These are phyloP conservation scores for Pleurotus sapidus DNA, from an alignment of 768 basidiomycete genomes.

Conservation along the genomic window DNA sequence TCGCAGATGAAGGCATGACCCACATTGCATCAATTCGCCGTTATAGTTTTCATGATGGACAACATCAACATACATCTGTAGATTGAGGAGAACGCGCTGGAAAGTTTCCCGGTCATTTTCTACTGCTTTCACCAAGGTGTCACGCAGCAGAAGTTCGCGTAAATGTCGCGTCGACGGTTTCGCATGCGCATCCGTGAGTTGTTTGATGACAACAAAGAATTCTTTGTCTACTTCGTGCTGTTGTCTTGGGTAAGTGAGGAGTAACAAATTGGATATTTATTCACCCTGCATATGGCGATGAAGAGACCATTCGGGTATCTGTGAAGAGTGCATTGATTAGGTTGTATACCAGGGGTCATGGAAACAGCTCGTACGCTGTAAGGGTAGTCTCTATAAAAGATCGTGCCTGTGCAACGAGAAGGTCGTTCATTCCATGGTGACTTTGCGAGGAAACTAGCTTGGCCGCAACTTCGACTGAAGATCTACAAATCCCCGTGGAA, in stretches of 20 bases:
- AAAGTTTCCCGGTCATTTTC: constrained; percentile 51
- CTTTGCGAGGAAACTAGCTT: constrained; percentile 45
- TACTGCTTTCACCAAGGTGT: constrained; percentile 43
- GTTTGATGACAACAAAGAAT: constrained; percentile 53
- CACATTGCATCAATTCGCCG: constrained; percentile 54
- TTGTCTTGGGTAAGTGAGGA: neutral
- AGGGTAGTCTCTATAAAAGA: constrained; percentile 52
- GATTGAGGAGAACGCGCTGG: constrained; percentile 54
- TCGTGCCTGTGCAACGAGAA: constrained; percentile 51
- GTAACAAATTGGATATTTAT: constrained; percentile 10
- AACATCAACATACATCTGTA: constrained; percentile 53
- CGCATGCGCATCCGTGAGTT: constrained; percentile 37
- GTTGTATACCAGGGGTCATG: neutral
- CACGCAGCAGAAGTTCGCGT: constrained; percentile 53
- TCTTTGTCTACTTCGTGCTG: constrained; percentile 45
- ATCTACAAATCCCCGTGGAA: constrained; percentile 28
- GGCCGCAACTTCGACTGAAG: constrained; percentile 49
- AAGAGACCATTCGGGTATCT: constrained; percentile 64
- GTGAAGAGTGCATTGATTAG: neutral
- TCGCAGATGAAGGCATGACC: constrained; percentile 15
- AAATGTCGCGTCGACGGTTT: constrained; percentile 30
- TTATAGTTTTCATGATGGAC: constrained; percentile 55
- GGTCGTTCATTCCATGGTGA: constrained; percentile 52
- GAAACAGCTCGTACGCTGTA: constrained; percentile 33
- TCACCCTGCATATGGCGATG: constrained; percentile 55